phyloP scores from a whole-genome alignment of 2,329 filamentous ascomycete genomes.

The Aspergillus jensenii region DNA sequence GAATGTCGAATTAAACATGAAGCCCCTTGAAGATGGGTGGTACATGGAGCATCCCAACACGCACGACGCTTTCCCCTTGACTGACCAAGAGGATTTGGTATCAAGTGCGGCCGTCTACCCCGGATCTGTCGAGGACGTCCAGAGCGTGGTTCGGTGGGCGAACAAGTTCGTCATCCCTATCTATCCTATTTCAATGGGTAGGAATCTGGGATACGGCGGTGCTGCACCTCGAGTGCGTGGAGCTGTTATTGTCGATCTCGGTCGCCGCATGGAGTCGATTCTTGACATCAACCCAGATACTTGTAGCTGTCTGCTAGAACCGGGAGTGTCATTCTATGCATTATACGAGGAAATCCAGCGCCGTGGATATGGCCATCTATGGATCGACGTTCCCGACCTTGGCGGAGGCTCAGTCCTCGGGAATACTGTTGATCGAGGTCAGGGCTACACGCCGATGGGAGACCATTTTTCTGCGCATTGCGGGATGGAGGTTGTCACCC shows the following conservation, averaged over 20 bases:
- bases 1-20: no score
- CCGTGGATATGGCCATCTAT: conserved; percentile 21
- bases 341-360: conserved; percentile 43
- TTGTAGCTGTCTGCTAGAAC: conserved; percentile 54
- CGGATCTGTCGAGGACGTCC: not conserved
- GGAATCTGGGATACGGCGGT: conserved; percentile 1
- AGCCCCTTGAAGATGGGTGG: no score
- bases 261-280: conserved; percentile 49
- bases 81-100: no score
- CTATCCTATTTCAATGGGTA: not conserved
- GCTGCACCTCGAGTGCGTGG: not conserved
- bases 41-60: no score
- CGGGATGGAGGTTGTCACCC: conserved; percentile 49
- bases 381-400: conserved; percentile 27
- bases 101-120: no score
- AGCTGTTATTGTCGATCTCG: not conserved
- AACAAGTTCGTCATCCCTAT: no score
- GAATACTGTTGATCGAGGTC: conserved; percentile 48
- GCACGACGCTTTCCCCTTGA: no score
- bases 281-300: conserved; percentile 53
- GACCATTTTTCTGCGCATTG: conserved; percentile 46
- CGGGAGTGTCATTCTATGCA: conserved; percentile 55
- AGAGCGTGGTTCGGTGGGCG: not conserved
- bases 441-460: conserved; percentile 44
- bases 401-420: conserved; percentile 48